phyloP scores from a whole-genome alignment of 1,284 basidiomycete species.

The Ustilago lituana region DNA sequence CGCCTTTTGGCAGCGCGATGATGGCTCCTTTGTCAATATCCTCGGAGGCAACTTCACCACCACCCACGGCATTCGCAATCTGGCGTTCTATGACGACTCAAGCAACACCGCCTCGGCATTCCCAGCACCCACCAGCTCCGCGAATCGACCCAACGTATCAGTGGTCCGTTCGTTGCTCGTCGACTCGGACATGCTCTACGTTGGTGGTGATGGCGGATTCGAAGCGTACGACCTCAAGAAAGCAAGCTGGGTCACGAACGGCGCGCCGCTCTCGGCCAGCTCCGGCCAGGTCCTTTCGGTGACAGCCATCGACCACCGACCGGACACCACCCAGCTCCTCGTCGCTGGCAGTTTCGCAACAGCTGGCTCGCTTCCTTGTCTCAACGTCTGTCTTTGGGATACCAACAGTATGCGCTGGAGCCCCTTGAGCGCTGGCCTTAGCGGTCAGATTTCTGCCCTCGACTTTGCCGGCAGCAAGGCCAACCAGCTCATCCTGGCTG shows the following conservation, averaged over 20 bases:
- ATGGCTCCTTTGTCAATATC: conserved; percentile 72
- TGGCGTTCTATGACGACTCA: conserved; percentile 79
- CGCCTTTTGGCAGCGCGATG: conserved; percentile 85
- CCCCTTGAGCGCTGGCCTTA: conserved; percentile 80
- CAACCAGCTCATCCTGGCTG: conserved; percentile 68
- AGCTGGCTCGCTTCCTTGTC: conserved; percentile 80
- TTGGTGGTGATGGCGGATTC: conserved; percentile 62
- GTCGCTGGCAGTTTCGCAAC: conserved; percentile 86
- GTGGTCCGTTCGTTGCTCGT: conserved; percentile 72
- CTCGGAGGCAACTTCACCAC: conserved; percentile 91
- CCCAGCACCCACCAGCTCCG: conserved; percentile 42
- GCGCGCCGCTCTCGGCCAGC: conserved; percentile 41
- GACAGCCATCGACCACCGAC: conserved; percentile 77
- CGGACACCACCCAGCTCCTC: conserved; percentile 76
- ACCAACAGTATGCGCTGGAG: conserved; percentile 78
- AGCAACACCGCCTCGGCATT: conserved; percentile 72
- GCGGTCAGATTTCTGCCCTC: conserved; percentile 82
- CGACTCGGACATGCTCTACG: conserved; percentile 55
- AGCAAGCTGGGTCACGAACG: conserved; percentile 48
- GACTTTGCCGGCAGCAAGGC: conserved; percentile 73
- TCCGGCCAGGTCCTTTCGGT: conserved; percentile 73
- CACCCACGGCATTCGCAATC: conserved; percentile 70
- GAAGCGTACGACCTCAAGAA: conserved; percentile 53
- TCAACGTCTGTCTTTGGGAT: conserved; percentile 83
- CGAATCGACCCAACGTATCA: conserved; percentile 59